Percentiles rank a stretch among this genome's conserved stretches.
Evolutionary conservation across 345 rosid genomes (phyloP).

Genomic region (Gossypium mustelinum): DNA sequence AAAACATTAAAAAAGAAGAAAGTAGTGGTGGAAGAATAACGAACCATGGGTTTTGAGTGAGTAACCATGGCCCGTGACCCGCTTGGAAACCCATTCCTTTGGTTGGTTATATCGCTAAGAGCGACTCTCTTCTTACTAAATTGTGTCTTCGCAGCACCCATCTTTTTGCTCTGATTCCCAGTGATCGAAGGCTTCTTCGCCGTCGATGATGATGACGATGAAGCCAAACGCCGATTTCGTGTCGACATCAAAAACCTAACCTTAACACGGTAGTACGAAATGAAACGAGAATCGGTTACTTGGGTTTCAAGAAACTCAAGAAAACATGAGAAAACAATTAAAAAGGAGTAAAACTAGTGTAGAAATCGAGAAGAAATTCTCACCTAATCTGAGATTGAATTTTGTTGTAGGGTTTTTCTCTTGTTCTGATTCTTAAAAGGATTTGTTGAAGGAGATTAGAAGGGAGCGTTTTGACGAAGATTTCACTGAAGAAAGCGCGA

Average conservation of each 20-base stretch:
- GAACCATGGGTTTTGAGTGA: constrained; percentile 4
- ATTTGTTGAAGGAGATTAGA: background rate
- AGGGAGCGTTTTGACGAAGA: background rate
- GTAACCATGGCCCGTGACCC: background rate
- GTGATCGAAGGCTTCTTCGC: background rate
- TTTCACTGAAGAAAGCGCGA: background rate
- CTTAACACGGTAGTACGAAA: background rate
- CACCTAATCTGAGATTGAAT: background rate
- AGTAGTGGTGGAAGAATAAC: background rate
- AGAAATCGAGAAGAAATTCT: background rate
- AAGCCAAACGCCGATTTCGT: background rate
- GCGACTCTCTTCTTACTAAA: constrained; percentile 10
- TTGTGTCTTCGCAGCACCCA: constrained; percentile 3
- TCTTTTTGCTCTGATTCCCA: constrained; percentile 1
- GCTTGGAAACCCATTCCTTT: constrained; percentile 3
- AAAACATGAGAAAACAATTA: background rate
- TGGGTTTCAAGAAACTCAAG: constrained; percentile 8
- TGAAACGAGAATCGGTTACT: background rate
- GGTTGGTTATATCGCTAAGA: constrained; percentile 11
- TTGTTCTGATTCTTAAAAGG: background rate
- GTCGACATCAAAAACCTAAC: constrained; percentile 2
- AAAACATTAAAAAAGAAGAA: background rate
- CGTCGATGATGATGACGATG: constrained; percentile 5
- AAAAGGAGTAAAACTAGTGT: no score
- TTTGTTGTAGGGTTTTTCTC: background rate